Percentiles rank a stretch among this genome's conserved stretches.
Conservation (phyloP, 1,284 basidiomycete genomes). For the Ceratobasidium sp. region DNA sequence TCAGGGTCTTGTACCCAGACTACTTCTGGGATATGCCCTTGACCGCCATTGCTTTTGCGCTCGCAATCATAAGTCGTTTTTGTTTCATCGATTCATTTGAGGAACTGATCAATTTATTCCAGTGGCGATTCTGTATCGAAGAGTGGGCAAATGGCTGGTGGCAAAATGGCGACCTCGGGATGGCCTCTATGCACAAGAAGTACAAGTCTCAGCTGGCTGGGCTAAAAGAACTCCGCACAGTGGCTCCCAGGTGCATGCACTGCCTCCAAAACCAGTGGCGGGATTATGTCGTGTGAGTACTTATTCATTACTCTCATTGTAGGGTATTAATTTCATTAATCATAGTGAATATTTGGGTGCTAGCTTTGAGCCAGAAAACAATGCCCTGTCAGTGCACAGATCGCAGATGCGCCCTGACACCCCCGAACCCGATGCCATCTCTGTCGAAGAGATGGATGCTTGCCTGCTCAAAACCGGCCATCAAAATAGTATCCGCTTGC, state of each 20-base stretch:
- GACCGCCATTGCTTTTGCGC: background rate
- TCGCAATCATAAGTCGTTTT: slow-evolving; percentile 5
- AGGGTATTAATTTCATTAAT: too few relatives aligned
- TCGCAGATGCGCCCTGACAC: too few relatives aligned
- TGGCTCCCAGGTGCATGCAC: background rate
- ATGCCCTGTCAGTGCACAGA: too few relatives aligned
- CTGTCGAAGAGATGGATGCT: too few relatives aligned
- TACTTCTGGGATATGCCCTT: slow-evolving; percentile 15
- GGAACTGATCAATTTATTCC: too few relatives aligned
- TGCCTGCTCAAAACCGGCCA: too few relatives aligned
- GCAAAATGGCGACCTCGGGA: background rate
- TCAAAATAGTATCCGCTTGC: too few relatives aligned
- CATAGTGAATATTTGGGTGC: too few relatives aligned
- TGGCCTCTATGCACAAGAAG: slow-evolving; percentile 9
- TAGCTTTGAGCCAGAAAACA: too few relatives aligned
- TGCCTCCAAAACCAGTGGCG: background rate
- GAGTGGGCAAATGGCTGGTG: slow-evolving; percentile 14
- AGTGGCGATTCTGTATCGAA: slow-evolving; percentile 23
- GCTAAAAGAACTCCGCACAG: background rate
- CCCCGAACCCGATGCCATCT: too few relatives aligned
- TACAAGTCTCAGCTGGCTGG: background rate
- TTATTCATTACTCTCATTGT: too few relatives aligned
- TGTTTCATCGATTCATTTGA: too few relatives aligned
- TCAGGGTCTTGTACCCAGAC: background rate
- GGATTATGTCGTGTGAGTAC: background rate